Conservation (phyloP, 1,284 basidiomycete species). For the Marasmius oreades region DNA sequence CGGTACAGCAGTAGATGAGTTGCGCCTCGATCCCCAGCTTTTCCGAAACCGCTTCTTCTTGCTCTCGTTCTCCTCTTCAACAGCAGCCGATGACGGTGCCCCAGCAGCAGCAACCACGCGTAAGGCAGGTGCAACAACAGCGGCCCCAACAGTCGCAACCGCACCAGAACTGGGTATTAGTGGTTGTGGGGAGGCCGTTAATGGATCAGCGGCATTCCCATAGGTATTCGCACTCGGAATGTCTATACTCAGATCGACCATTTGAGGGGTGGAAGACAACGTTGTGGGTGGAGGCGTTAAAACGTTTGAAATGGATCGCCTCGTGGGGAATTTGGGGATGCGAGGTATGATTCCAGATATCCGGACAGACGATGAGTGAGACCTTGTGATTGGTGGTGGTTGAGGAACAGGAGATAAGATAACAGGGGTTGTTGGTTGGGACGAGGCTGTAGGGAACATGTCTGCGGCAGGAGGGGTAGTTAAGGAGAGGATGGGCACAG, state of each 20-base stretch:
- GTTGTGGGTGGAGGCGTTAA: constrained; percentile 1
- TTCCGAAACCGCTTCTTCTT: constrained; percentile 23
- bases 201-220: neutral
- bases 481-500: neutral
- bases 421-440: neutral
- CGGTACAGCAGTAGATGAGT: neutral
- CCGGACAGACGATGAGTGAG: neutral
- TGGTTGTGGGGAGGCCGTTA: neutral
- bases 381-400: neutral
- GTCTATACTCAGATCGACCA: neutral
- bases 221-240: neutral
- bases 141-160: neutral
- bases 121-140: neutral
- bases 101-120: neutral
- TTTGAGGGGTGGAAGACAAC: constrained; percentile 10
- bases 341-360: constrained; percentile 2
- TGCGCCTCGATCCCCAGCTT: constrained; percentile 17
- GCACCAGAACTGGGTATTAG: neutral
- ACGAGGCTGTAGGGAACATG: no score
- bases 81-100: neutral
- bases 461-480: no score
- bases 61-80: constrained; percentile 10
- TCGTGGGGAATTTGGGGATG: constrained; percentile 1
- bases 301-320: neutral
- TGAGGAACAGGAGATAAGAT: neutral